Evolutionary conservation across 176 grass and related monocot genomes (phyloP).

Genomic region (Puya raimondii): DNA sequence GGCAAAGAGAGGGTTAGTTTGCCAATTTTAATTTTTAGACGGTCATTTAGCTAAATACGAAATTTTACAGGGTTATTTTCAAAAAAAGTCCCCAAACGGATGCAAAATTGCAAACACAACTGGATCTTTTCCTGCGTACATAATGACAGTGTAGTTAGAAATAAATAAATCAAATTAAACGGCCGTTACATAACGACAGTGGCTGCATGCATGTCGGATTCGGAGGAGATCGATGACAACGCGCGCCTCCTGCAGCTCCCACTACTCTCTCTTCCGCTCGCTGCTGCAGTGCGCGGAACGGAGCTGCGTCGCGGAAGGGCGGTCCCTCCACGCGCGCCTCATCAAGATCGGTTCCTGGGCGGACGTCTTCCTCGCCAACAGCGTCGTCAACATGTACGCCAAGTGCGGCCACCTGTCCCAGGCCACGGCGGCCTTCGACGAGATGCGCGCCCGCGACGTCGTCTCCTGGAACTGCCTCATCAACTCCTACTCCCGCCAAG

Average conservation of each 20-base stretch:
- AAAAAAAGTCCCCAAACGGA: too few species aligned
- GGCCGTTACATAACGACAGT: too few species aligned
- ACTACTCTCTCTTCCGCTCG: constrained; percentile 14
- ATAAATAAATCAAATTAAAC: too few species aligned
- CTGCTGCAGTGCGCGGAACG: constrained; percentile 20
- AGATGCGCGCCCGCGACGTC: constrained; percentile 19
- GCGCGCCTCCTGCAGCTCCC: neutral
- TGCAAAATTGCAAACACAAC: too few species aligned
- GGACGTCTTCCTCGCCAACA: constrained; percentile 50
- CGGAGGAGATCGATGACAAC: neutral
- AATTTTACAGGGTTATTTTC: too few species aligned
- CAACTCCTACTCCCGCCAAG: constrained; percentile 41
- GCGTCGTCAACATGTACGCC: constrained; percentile 54
- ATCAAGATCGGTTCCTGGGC: constrained; percentile 44
- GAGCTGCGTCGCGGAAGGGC: constrained; percentile 19
- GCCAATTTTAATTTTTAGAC: too few species aligned
- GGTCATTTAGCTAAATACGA: too few species aligned
- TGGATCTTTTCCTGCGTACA: too few species aligned
- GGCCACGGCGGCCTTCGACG: constrained; percentile 34
- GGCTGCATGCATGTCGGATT: too few species aligned
- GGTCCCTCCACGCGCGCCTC: constrained; percentile 42
- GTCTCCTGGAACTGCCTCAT: constrained; percentile 73
- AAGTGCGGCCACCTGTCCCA: constrained; percentile 25
- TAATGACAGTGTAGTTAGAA: too few species aligned
- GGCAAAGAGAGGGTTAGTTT: too few species aligned